phyloP scores from a whole-genome alignment of 768 basidiomycete genomes.

The Lentinula sp. region DNA sequence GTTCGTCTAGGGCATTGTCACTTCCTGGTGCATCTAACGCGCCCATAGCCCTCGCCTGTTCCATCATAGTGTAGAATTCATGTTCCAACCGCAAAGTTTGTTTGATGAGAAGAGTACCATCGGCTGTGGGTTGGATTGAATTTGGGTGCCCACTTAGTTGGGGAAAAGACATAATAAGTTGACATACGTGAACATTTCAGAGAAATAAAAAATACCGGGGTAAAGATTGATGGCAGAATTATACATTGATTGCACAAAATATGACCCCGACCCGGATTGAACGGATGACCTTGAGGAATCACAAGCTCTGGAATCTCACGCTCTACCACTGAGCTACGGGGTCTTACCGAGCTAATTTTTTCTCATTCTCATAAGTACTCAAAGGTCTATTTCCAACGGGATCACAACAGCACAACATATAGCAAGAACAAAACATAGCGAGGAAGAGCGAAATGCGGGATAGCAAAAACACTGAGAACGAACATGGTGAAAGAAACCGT shows the following conservation, averaged over 20 bases:
- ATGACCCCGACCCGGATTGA: slow-evolving; percentile 40
- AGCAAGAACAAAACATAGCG: not conserved
- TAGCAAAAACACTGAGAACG: not conserved
- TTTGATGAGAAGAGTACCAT: slow-evolving; percentile 79
- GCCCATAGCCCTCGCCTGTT: not conserved
- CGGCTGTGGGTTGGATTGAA: slow-evolving; percentile 56
- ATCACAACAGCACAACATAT: too few relatives aligned
- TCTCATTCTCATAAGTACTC: too few relatives aligned
- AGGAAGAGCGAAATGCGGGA: not conserved
- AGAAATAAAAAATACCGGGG: too few relatives aligned
- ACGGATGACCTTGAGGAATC: slow-evolving; percentile 40
- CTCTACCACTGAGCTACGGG: slow-evolving; percentile 36
- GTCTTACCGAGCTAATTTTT: not conserved
- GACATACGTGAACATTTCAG: too few relatives aligned
- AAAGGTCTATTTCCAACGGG: too few relatives aligned
- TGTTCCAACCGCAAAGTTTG: slow-evolving; percentile 59
- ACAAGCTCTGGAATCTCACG: slow-evolving; percentile 26
- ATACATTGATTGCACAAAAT: too few relatives aligned
- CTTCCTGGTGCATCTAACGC: slow-evolving; percentile 18
- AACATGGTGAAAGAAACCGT: not conserved
- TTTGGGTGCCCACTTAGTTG: slow-evolving; percentile 84
- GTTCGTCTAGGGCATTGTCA: not conserved
- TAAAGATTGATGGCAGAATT: too few relatives aligned
- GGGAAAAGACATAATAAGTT: slow-evolving; percentile 28
- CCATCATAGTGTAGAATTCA: slow-evolving; percentile 48